Conservation (phyloP, 345 rosid genomes). For the Acer yangbiense region DNA sequence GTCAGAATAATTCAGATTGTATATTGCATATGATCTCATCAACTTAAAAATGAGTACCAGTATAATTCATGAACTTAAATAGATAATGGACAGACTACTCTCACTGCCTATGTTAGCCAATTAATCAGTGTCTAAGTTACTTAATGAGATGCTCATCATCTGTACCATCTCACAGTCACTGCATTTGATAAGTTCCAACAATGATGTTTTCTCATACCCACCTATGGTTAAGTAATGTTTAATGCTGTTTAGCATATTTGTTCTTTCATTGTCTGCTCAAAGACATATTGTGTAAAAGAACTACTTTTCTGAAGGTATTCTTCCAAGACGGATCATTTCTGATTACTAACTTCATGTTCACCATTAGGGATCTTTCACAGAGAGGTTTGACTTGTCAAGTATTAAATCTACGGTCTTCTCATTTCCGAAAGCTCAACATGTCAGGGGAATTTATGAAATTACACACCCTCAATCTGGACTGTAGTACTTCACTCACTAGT, state of each 20-base stretch:
- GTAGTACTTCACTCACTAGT: slow-evolving; percentile 57
- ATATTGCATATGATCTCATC: not conserved
- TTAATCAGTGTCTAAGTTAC: not conserved
- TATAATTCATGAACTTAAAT: not conserved
- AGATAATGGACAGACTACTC: not conserved
- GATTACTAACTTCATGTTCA: slow-evolving; percentile 24
- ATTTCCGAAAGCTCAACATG: slow-evolving; percentile 74
- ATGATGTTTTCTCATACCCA: not conserved
- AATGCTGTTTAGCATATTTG: not conserved
- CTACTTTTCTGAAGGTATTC: not conserved
- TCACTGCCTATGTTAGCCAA: not conserved
- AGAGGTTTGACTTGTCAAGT: slow-evolving; percentile 75
- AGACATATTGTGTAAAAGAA: not conserved
- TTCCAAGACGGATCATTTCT: not conserved
- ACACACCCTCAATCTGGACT: slow-evolving; percentile 77
- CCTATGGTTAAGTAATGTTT: not conserved
- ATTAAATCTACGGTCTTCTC: slow-evolving; percentile 65
- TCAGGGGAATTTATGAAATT: slow-evolving; percentile 64
- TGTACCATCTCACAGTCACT: not conserved
- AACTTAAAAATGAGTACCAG: not conserved
- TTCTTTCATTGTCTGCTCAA: not conserved
- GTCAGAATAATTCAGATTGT: not conserved
- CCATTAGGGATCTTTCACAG: slow-evolving; percentile 63
- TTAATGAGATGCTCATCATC: not conserved
- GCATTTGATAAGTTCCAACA: not conserved